phyloP scores from a whole-genome alignment of 78 protist genomes.

The Dictyostelium intermedium region DNA sequence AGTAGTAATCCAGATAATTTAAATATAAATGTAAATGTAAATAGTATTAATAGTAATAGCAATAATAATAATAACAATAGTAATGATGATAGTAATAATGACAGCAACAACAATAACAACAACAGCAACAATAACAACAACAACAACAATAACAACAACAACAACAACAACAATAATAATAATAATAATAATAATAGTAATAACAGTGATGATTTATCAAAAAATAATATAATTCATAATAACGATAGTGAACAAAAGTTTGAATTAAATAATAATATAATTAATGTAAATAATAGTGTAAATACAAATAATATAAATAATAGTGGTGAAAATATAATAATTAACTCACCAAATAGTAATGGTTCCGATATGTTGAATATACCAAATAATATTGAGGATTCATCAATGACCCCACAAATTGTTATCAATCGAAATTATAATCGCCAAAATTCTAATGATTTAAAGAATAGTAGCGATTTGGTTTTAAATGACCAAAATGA shows the following conservation, averaged over 20 bases:
- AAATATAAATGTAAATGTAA: not conserved
- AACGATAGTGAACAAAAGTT: not conserved
- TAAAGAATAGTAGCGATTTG: slow-evolving; percentile 4
- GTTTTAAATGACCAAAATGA: not conserved
- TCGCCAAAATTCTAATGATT: not conserved
- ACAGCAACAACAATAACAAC: not conserved
- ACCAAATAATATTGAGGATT: not conserved
- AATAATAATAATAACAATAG: not conserved
- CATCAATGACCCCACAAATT: not conserved
- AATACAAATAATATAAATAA: not conserved
- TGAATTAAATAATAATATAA: not conserved
- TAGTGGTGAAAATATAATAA: not conserved
- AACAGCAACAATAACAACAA: not conserved
- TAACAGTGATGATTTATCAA: not conserved
- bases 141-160: not conserved
- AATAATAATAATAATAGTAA: not conserved
- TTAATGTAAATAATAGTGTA: not conserved
- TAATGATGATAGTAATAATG: not conserved
- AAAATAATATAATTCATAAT: not conserved
- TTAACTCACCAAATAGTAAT: not conserved
- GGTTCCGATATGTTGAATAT: not conserved
- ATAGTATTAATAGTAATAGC: not conserved
- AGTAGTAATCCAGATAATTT: not conserved
- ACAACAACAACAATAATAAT: not conserved
- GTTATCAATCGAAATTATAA: not conserved